Evolutionary conservation across 192 early-diverging fungal species (phyloP).

Genomic region (Linnemannia elongata): DNA sequence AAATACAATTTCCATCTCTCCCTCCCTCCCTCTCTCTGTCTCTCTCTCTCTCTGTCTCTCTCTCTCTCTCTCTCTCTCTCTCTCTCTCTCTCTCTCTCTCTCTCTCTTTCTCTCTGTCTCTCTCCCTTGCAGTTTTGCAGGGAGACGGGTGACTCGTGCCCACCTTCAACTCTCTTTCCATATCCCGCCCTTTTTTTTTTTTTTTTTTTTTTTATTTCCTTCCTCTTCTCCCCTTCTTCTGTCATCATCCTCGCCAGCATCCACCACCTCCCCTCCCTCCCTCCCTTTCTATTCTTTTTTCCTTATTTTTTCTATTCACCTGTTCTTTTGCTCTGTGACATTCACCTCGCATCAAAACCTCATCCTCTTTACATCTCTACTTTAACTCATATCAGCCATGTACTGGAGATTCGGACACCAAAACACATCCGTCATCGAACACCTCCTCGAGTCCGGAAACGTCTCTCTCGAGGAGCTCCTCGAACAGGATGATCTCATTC

Average conservation of each 20-base stretch:
- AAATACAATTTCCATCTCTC: too few relatives aligned
- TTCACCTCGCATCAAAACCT: not conserved
- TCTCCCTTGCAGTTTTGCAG: too few relatives aligned
- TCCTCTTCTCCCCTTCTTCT: not conserved
- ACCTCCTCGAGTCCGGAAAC: conserved; percentile 92
- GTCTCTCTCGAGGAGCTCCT: conserved; percentile 92
- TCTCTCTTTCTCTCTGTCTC: too few relatives aligned
- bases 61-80: too few relatives aligned
- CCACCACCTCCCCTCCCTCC: conserved; percentile 8
- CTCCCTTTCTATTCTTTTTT: not conserved
- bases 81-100: too few relatives aligned
- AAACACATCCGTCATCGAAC: conserved; percentile 91
- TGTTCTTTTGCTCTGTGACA: not conserved
- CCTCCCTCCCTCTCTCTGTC: too few relatives aligned
- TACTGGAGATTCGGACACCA: conserved; percentile 97
- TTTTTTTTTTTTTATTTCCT: not conserved
- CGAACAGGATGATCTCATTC: conserved; percentile 93
- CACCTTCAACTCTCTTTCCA: not conserved
- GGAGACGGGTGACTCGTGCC: too few relatives aligned
- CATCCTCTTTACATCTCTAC: not conserved
- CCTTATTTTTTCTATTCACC: not conserved
- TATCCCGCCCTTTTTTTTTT: not conserved
- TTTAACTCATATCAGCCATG: conserved; percentile 62
- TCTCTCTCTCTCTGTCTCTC: too few relatives aligned
- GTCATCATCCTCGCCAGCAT: not conserved